A percentile compares a stretch with the other conserved stretches of the same genome.
Conservation (phyloP, 257 asterid species). For the Solanum ossicruentum region DNA sequence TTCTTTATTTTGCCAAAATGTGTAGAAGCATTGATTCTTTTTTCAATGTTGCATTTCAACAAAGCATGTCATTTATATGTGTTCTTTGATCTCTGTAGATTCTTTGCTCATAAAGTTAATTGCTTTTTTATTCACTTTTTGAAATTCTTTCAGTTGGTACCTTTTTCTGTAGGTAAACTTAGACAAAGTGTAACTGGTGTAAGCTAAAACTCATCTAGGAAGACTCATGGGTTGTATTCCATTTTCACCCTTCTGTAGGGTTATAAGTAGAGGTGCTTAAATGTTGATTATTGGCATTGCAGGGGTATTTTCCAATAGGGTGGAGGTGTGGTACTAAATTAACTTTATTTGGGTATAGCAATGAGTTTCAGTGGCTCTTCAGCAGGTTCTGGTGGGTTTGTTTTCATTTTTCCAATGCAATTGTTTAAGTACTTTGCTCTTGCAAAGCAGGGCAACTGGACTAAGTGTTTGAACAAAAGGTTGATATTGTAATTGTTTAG, state of each 20-base stretch:
- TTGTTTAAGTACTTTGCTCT: neutral
- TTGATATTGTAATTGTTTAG: constrained; percentile 12
- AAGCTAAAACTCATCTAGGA: constrained; percentile 7
- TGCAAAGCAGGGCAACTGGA: neutral
- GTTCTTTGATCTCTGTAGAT: constrained; percentile 13
- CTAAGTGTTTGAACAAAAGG: neutral
- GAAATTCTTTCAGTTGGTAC: constrained; percentile 17
- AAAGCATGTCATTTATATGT: neutral
- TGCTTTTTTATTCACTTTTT: constrained; percentile 18
- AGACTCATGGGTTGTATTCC: constrained; percentile 8
- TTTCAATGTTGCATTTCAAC: neutral
- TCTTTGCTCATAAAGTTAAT: constrained; percentile 14
- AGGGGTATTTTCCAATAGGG: constrained; percentile 17
- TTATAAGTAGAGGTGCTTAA: constrained; percentile 22
- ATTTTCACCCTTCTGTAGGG: constrained; percentile 18
- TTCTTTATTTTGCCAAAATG: neutral
- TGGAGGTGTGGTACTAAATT: neutral
- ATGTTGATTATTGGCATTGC: constrained; percentile 21
- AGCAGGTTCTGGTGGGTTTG: constrained; percentile 19
- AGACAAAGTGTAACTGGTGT: constrained; percentile 12
- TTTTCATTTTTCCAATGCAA: neutral
- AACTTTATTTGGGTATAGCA: neutral
- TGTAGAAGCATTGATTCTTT: constrained; percentile 17
- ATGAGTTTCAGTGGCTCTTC: constrained; percentile 48
- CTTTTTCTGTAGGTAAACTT: constrained; percentile 4